Evolutionary conservation across 352 stramenopile genomes (phyloP), one percentile per base, ranked within the genome.

Genomic region (Pythium apleroticum): DNA sequence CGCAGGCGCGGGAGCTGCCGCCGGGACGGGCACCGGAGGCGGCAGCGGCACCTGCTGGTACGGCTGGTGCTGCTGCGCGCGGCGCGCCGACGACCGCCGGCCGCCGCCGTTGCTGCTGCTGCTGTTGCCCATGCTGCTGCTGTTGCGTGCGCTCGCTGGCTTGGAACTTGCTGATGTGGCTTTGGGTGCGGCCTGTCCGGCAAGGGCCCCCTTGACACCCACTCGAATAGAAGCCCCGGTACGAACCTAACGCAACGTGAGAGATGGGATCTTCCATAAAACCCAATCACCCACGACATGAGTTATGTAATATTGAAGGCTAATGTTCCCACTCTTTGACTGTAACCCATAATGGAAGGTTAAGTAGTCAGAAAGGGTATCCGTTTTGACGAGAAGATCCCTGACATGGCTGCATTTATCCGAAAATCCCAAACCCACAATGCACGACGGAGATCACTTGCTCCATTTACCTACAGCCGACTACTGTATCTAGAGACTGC

Each of bases 81-180:
- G 48, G 67, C 65, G 24, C 75, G 71, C 64, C 68, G 52, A 20
- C 75, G 73, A 63, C 66, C 66, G 53, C n/a, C 28, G 35, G 57
- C 35, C 6, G 56, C 60, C 57, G 39, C 69, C 60, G 53, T 71
- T 65, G 69, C 65, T 89, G 69, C 80, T 90, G 68, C 74, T 78
- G 63, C 76, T 89, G 78, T 91, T 91, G 73, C 82, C 82, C 82
- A 91, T 91, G 41, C 45, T 3, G 15, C 20, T 63, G 45, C 17
- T 28, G 22, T n/a, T 24, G 25, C 19, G 59, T 31, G 31, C n/a
- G 17, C 7, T 41, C 28, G 41, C 20, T 57, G 28, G 43, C 30
- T 45, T 10, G 43, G 19, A 24, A 33, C 31, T 19, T 25, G 9
- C 8, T 41, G 12, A 48, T 48, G 4, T 50, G 20, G 46, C 45